Base-by-base conservation (phyloP, 805 yeast species). In the Sugiyamaella chiloensis region DNA sequence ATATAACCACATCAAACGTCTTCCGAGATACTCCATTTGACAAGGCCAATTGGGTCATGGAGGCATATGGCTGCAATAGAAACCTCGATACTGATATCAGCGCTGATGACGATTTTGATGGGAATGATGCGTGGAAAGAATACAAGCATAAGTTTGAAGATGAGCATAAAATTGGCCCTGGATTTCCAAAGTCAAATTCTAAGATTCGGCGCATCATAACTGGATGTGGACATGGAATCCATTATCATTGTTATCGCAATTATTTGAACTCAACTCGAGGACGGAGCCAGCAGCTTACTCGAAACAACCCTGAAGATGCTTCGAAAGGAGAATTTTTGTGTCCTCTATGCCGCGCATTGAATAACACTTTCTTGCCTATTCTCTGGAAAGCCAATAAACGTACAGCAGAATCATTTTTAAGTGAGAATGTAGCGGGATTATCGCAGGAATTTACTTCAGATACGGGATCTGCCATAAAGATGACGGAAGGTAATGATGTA, bases 151-250 rank as follows among this genome's bases (percentile, higher is more conserved):
- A 16, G 11, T 5, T 23, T 12, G 43, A 57, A 1, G 55, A 58
- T 1, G 55, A 71, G 3, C 72, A 70, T 43, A 78, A 77, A 0
- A 64, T 83, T 52, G 95, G 95, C 0, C 91, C 89, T 0, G 90
- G 91, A 0, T 87, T 84, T 55, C 79, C 81, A 2, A 42, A 43
- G 7, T 44, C 32, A 9, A 23, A 52, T 3, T 59, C 50, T 12
- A 52, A 53, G 26, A 51, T 41, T 29, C 49, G 45, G 35, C 53
- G 52, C 48, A 66, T 85, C 1, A 71, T 83, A 2, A 76, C 80
- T 51, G 83, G 95, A 44, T 91, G 99, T 69, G 95, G 96, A 1
- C 99, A 91, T 66, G 95, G 96, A 1, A 84, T 91, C 82, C 99
- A 91, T 64, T 80, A 77, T 52, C 72, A 78, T 14, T 91, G 99